Percentiles rank a stretch among this genome's conserved stretches.
phyloP scores from a whole-genome alignment of 768 basidiomycete species.

The Termitomyces eurrhizus region DNA sequence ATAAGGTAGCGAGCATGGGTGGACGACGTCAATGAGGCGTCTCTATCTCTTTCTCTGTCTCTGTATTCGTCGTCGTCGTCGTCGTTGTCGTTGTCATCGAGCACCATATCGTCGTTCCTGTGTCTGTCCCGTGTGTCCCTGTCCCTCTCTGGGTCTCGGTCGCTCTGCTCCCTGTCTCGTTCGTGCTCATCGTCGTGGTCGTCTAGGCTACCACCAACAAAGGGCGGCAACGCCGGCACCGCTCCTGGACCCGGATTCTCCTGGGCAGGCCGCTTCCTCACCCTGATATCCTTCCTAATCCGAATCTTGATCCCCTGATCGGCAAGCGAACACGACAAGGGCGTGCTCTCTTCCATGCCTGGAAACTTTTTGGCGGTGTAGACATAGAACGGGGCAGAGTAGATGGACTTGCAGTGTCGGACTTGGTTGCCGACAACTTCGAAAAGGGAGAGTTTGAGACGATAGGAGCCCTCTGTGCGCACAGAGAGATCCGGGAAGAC shows the following conservation, averaged over 20 bases:
- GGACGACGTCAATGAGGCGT: too few species aligned
- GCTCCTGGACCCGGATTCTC: conserved; percentile 19
- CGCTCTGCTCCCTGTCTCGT: background rate
- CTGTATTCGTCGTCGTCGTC: background rate
- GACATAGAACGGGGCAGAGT: conserved; percentile 87
- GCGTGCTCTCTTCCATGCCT: conserved; percentile 93
- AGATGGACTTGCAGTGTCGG: conserved; percentile 86
- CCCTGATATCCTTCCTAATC: conserved; percentile 87
- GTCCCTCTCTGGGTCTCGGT: conserved; percentile 3
- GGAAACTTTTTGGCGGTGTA: conserved; percentile 97
- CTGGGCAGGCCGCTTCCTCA: conserved; percentile 63
- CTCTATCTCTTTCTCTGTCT: background rate
- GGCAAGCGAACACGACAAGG: conserved; percentile 85
- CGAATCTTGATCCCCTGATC: conserved; percentile 96
- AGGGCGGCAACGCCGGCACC: conserved; percentile 19
- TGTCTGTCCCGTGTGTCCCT: background rate
- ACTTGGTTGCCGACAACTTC: conserved; percentile 90
- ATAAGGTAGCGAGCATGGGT: background rate
- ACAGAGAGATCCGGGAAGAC: conserved; percentile 95
- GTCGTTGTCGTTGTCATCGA: conserved; percentile 28
- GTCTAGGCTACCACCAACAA: conserved; percentile 11
- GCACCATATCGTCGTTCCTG: background rate
- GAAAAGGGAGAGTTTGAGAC: conserved; percentile 68
- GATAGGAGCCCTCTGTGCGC: conserved; percentile 87
- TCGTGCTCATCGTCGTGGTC: background rate